A percentile compares a stretch with the other conserved stretches of the same genome.
These are phyloP conservation scores for Nitzschia sp. DNA, from an alignment of 108 stramenopile species.

Conservation along the genomic window DNA sequence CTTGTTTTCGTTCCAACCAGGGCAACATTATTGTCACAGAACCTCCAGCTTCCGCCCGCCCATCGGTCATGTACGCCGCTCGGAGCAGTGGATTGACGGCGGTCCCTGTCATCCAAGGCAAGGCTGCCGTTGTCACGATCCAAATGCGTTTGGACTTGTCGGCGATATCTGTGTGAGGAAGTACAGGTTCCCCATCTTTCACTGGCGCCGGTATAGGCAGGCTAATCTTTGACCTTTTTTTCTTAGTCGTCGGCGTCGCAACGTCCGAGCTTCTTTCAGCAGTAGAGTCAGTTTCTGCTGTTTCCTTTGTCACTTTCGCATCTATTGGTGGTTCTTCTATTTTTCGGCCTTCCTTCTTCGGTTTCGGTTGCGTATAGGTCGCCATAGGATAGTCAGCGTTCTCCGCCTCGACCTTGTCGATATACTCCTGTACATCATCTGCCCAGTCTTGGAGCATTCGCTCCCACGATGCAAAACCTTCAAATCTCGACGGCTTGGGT, in stretches of 20 bases:
- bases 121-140: conserved; percentile 87
- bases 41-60: conserved; percentile 60
- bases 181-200: conserved; percentile 47
- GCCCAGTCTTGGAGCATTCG: conserved; percentile 73
- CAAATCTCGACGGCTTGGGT: conserved; percentile 48
- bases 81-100: conserved; percentile 90
- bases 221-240: conserved; percentile 25
- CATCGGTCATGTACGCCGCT: conserved; percentile 75
- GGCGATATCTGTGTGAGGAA: conserved; percentile 73
- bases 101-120: conserved; percentile 94
- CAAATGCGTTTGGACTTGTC: conserved; percentile 77
- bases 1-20: conserved; percentile 74
- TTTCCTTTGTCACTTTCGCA: conserved; percentile 4
- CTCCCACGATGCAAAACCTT: conserved; percentile 78
- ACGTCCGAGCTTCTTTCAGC: neutral
- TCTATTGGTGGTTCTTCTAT: neutral
- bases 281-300: neutral
- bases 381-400: conserved; percentile 37
- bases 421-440: conserved; percentile 71
- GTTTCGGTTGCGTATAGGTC: conserved; percentile 36
- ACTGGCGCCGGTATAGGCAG: conserved; percentile 59
- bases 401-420: conserved; percentile 48
- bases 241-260: neutral
- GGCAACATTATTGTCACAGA: conserved; percentile 83
- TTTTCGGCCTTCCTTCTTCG: conserved; percentile 10